phyloP scores from a whole-genome alignment of 805 yeast species.

The Ogataea sp. region DNA sequence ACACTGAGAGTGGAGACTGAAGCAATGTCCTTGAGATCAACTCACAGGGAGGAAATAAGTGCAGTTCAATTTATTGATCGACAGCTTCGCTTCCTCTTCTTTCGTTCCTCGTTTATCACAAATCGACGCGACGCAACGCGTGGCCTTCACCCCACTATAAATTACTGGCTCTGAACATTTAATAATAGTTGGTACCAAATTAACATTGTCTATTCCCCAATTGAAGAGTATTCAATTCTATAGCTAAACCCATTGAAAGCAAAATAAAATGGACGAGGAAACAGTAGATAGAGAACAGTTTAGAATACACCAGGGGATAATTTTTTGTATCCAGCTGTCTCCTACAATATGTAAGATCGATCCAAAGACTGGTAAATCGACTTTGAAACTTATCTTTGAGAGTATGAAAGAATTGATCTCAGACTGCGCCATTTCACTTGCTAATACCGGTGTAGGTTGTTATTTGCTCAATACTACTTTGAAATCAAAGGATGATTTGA shows the following conservation, averaged over 20 bases:
- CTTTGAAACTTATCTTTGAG: conserved; percentile 43
- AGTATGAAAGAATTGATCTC: conserved; percentile 56
- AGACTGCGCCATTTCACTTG: conserved; percentile 54
- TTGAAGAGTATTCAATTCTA: no score
- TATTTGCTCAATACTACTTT: conserved; percentile 45
- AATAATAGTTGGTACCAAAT: no score
- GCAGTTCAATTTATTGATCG: no score
- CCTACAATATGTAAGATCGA: conserved; percentile 34
- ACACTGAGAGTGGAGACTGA: no score
- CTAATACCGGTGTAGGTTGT: conserved; percentile 70
- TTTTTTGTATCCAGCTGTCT: conserved; percentile 55
- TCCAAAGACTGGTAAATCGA: conserved; percentile 22
- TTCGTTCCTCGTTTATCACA: no score
- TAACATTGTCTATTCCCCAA: no score
- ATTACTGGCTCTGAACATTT: no score
- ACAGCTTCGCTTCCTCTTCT: no score
- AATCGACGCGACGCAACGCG: no score
- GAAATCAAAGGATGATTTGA: conserved; percentile 21
- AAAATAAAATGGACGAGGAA: conserved; percentile 9
- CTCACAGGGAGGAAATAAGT: no score
- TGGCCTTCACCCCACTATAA: no score
- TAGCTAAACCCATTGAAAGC: not conserved
- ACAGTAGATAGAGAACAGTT: conserved; percentile 27
- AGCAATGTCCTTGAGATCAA: no score
- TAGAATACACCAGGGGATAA: conserved; percentile 49